phyloP scores from a whole-genome alignment of 2,329 filamentous ascomycete species.

The Rhytidhysteron rufulum region DNA sequence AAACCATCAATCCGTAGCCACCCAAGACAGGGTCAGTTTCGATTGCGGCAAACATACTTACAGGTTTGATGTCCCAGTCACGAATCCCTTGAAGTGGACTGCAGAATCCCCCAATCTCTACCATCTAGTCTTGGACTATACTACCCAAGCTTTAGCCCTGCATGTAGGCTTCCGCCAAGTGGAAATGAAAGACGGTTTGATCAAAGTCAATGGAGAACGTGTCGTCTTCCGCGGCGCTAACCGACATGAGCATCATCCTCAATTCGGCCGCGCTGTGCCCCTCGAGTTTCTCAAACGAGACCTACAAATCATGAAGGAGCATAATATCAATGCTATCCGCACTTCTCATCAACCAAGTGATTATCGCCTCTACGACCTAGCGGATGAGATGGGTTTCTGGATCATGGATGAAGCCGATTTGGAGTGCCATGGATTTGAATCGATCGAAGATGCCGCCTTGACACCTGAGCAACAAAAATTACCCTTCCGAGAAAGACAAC shows the following conservation, averaged over 20 bases:
- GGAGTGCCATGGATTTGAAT: constrained; percentile 45
- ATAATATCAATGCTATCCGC: constrained; percentile 69
- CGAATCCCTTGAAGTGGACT: constrained; percentile 62
- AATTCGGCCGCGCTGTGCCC: constrained; percentile 60
- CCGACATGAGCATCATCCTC: constrained; percentile 67
- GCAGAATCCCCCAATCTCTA: constrained; percentile 65
- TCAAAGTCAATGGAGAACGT: constrained; percentile 60
- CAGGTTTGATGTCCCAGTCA: constrained; percentile 42
- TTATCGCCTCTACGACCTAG: constrained; percentile 55
- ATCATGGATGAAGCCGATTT: constrained; percentile 56
- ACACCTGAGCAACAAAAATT: constrained; percentile 32
- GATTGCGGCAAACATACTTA: constrained; percentile 15
- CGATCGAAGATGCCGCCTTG: constrained; percentile 28
- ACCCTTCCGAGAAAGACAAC: constrained; percentile 59
- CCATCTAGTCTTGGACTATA: constrained; percentile 49
- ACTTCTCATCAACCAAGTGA: constrained; percentile 67
- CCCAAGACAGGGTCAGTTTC: constrained; percentile 2
- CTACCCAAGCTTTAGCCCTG: no score
- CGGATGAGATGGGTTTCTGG: constrained; percentile 65
- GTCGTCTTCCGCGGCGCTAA: constrained; percentile 64
- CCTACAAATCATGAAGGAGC: constrained; percentile 63
- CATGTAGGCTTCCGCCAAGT: constrained; percentile 63
- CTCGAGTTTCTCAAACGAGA: constrained; percentile 60
- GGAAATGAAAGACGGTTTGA: constrained; percentile 57
- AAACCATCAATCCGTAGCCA: constrained; percentile 19